These are phyloP conservation scores for Prunus davidiana DNA, from an alignment of 306 rosid species.

Conservation along the genomic window DNA sequence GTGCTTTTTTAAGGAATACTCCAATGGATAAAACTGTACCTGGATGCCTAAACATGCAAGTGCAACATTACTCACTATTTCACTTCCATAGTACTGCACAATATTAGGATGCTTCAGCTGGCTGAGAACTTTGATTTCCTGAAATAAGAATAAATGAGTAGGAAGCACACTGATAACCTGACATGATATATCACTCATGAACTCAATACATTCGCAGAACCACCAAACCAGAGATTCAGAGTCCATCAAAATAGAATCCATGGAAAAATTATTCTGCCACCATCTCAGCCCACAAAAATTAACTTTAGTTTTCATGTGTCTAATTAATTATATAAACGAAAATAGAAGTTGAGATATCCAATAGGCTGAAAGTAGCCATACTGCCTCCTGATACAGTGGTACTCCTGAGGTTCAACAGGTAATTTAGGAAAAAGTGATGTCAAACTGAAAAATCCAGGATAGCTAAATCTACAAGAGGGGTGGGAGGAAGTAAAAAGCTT, in stretches of 20 bases:
- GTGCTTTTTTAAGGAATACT: conserved; percentile 2
- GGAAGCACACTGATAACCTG: conserved; percentile 14
- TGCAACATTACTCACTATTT: conserved; percentile 61
- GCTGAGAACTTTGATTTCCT: conserved; percentile 95
- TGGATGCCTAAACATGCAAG: conserved; percentile 23
- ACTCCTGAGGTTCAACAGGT: not conserved
- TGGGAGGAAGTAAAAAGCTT: not conserved
- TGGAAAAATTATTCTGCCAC: not conserved
- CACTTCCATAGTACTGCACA: conserved; percentile 93
- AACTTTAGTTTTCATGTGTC: not conserved
- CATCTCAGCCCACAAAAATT: not conserved
- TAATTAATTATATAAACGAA: not conserved
- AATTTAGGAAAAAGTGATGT: not conserved
- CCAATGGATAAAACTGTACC: conserved; percentile 7
- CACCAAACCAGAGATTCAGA: not conserved
- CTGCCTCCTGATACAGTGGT: not conserved
- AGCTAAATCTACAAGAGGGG: not conserved
- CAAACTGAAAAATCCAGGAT: not conserved
- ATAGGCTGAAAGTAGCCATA: not conserved
- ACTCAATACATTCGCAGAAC: not conserved
- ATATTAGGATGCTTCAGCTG: conserved; percentile 84
- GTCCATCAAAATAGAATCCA: not conserved
- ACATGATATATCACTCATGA: not conserved
- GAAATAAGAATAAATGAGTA: conserved; percentile 19
- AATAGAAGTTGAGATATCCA: not conserved